A percentile compares a stretch with the other conserved stretches of the same genome.
Conservation (phyloP, 2,329 filamentous ascomycete species). For the Piedraia hortae region DNA sequence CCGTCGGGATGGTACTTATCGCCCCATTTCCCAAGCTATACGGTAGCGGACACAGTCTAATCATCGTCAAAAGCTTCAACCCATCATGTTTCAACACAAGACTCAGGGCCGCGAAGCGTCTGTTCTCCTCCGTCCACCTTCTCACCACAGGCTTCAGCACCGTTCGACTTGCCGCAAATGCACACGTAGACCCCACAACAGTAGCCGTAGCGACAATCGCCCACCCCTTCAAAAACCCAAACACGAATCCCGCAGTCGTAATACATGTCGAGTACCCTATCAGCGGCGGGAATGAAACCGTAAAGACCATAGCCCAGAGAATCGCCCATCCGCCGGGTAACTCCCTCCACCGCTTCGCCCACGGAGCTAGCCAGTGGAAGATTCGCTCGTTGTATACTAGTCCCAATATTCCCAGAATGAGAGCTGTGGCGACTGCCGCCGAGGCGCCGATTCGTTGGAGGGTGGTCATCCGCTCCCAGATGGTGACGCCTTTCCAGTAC, state of each 20-base stretch:
- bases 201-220: conserved; percentile 56
- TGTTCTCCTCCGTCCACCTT: conserved; percentile 53
- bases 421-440: conserved; percentile 20
- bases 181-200: conserved; percentile 45
- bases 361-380: conserved; percentile 45
- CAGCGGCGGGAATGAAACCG: conserved; percentile 60
- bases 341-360: conserved; percentile 50
- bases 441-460: conserved; percentile 34
- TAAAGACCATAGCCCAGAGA: conserved; percentile 46
- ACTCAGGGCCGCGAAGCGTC: conserved; percentile 63
- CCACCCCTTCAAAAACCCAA: conserved; percentile 57
- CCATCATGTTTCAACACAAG: conserved; percentile 79
- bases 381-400: conserved; percentile 55
- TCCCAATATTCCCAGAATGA: conserved; percentile 35
- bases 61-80: conserved; percentile 65
- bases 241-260: conserved; percentile 42
- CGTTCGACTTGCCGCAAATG: conserved; percentile 58
- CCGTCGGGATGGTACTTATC: conserved; percentile 74
- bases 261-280: conserved; percentile 64
- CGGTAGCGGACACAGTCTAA: conserved; percentile 72
- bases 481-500: conserved; percentile 18
- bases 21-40: conserved; percentile 88
- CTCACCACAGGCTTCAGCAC: conserved; percentile 55
- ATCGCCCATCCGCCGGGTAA: conserved; percentile 45
- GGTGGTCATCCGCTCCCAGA: conserved; percentile 29